Percentiles rank a stretch among this genome's conserved stretches.
Conservation (phyloP, 805 yeast species). For the Pichia eremophila region DNA sequence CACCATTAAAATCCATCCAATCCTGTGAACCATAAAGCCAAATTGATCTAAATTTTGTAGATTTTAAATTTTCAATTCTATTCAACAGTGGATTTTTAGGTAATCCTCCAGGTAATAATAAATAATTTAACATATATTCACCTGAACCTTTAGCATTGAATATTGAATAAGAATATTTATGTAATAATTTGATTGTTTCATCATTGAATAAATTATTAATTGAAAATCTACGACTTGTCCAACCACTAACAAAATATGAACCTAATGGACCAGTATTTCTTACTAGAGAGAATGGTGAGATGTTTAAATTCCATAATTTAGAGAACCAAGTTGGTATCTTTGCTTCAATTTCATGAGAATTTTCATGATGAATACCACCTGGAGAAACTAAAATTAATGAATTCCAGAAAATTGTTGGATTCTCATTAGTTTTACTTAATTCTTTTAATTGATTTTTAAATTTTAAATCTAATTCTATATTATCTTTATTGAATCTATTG, state of each 20-base stretch:
- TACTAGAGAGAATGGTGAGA: constrained; percentile 78
- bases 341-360: constrained; percentile 20
- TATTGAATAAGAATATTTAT: constrained; percentile 71
- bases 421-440: background rate
- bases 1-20: constrained; percentile 52
- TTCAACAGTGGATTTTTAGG: constrained; percentile 66
- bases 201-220: constrained; percentile 16
- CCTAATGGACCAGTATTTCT: constrained; percentile 76
- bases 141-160: constrained; percentile 88
- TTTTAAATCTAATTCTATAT: background rate
- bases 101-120: constrained; percentile 84
- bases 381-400: constrained; percentile 80
- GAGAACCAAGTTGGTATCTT: constrained; percentile 69
- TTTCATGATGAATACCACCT: constrained; percentile 64
- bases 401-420: constrained; percentile 9
- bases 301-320: constrained; percentile 65
- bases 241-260: constrained; percentile 75
- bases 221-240: constrained; percentile 80
- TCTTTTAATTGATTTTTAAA: constrained; percentile 2
- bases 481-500: background rate
- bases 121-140: constrained; percentile 78
- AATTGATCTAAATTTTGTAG: constrained; percentile 26
- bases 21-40: constrained; percentile 84
- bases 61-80: constrained; percentile 33
- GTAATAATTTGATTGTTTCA: constrained; percentile 39